Evolutionary conservation across 2,329 filamentous ascomycete genomes (phyloP), one percentile per base, ranked within the genome.

Genomic region (Xylaria sp.): DNA sequence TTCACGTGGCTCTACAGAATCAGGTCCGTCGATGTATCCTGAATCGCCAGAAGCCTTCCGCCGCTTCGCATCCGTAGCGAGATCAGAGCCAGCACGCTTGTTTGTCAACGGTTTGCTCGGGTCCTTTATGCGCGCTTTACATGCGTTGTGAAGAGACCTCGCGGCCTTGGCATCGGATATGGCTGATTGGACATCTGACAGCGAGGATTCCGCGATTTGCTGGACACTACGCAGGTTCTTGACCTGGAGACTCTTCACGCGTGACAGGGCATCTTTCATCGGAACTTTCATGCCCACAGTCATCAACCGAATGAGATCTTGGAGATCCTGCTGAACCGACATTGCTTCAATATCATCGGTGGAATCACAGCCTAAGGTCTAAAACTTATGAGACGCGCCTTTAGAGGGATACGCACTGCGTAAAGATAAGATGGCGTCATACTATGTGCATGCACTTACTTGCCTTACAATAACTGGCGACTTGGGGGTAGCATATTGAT

Each of bases 241-340:
- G 2, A 76, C 70, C 71, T 89, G 86, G 1, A 89, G 78, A 2
- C 83, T 79, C 72, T 84, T 87, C 61, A 88, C 79, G 65, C 87
- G 83, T 45, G 78, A 74, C 81, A 89, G 84, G 25, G 86, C 86
- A 56, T 82, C 81, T 74, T 88, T 79, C 77, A 88, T 80, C 3
- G 85, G 78, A 55, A 86, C 76, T 70, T 86, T 72, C 71, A 73
- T 88, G 56, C 85, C 83, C 49, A 82, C 79, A 3, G 84, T 88
- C 67, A 89, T 77, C 57, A 88, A 79, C 49, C 85, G 84, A 56
- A 89, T 78, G 15, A 89, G 80, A 70, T 87, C 86, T 68, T 88
- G 85, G 21, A 89, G 75, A 67, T 89, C 86, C 63, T 84, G 80
- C 65, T 87, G 84, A 1, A 82, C 78, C 7, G 83, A 79, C 84